Evolutionary conservation across 164 flowering plant genomes (phyloP).

Genomic region (Kingdonia uniflora): DNA sequence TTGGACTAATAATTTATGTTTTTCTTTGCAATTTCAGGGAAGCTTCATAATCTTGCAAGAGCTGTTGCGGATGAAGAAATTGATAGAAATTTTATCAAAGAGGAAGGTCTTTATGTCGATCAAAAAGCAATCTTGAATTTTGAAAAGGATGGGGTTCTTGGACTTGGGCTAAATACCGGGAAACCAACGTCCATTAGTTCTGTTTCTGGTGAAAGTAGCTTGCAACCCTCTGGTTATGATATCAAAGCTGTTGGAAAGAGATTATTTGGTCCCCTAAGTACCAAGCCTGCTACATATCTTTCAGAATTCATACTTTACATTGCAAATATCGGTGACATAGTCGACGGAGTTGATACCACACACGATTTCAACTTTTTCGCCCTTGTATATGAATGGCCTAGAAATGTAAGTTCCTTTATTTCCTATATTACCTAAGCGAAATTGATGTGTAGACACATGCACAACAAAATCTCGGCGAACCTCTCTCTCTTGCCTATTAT

Average conservation of each 20-base stretch:
- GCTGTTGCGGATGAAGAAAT: conserved; percentile 94
- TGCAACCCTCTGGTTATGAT: conserved; percentile 41
- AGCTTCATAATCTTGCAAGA: conserved; percentile 96
- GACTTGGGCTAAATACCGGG: conserved; percentile 62
- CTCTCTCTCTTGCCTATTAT: no score
- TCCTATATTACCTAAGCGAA: neutral
- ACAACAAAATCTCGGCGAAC: no score
- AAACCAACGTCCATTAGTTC: conserved; percentile 34
- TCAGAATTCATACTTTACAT: conserved; percentile 91
- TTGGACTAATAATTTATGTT: no score
- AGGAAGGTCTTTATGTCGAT: conserved; percentile 41
- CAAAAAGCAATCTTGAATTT: conserved; percentile 23
- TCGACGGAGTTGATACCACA: conserved; percentile 95
- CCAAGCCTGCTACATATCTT: conserved; percentile 77
- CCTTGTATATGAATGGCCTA: conserved; percentile 95
- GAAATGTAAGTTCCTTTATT: conserved; percentile 46
- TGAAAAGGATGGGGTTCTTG: conserved; percentile 72
- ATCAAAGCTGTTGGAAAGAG: conserved; percentile 66
- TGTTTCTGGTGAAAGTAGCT: conserved; percentile 31
- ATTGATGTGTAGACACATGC: no score
- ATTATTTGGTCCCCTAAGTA: conserved; percentile 59
- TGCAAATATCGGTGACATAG: conserved; percentile 97
- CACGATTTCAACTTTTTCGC: conserved; percentile 99
- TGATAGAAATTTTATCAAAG: conserved; percentile 33
- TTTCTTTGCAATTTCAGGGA: conserved; percentile 48